Evolutionary conservation across 768 basidiomycete genomes (phyloP), one percentile per base, ranked within the genome.

Genomic region (Psilocybe cubensis): DNA sequence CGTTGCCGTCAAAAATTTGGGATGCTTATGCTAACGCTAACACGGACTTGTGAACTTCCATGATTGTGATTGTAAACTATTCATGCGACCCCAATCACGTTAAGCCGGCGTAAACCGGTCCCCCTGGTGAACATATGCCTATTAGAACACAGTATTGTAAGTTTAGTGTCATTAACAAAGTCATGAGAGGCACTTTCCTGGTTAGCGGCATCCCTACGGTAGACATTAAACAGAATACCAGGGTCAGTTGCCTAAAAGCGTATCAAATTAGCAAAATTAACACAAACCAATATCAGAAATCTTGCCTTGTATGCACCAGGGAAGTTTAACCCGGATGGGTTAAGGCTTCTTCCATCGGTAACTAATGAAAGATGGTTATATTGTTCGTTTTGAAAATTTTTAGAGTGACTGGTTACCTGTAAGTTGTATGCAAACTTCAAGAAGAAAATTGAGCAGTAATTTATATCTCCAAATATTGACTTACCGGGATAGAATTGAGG

Each of bases 241-340:
- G 69, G 68, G 49, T 76, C 75, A 10, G 70, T 72, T 14, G 69
- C 69, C 72, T 74, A 33, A 3, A 25, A 27, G 31, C 12, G 4
- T n/a, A 1, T 23, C 5, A 11, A 38, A 38, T 38, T 14, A 38
- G 23, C 23, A 12, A 54, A 44, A 31, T 11, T 18, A 38, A 28
- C 31, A 4, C 4, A 48, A 31, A 23, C 44, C 27, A 24, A n/a
- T 46, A 11, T 45, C 24, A 33, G n/a, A 38, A 14, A 18, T 31
- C 51, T 38, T 52, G 71, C 74, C 57, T 63, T 69, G 62, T 75
- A 76, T 8, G 72, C 58, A 27, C 74, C 74, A 21, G 74, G 74
- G 72, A 76, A 76, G 51, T 68, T 67, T 11, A 76, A 63, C 29
- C 74, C 73, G 20, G 75, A 74, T 1, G 74, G 75, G 27, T 68